A percentile compares a stretch with the other conserved stretches of the same genome.
Conservation (phyloP, 345 rosid species). For the Eucalyptus curtisii region DNA sequence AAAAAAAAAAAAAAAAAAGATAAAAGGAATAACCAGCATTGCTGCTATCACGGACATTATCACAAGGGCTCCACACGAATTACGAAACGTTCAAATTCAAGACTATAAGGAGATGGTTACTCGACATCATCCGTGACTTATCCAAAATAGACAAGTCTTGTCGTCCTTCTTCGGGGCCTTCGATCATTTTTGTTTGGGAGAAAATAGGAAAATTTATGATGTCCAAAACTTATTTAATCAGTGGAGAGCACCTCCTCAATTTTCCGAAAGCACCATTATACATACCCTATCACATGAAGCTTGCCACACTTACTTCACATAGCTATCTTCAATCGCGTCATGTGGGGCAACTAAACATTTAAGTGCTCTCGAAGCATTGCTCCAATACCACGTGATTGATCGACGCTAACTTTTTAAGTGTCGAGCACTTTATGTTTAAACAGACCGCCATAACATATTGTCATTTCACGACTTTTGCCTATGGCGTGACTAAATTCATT, state of each 20-base stretch:
- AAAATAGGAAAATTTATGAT: neutral
- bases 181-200: neutral
- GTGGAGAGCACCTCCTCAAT: neutral
- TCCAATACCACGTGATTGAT: too few species aligned
- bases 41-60: neutral
- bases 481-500: neutral
- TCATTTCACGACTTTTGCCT: neutral
- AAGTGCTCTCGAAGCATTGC: too few species aligned
- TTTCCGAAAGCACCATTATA: neutral
- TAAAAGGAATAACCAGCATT: neutral
- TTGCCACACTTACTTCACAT: neutral
- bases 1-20: neutral
- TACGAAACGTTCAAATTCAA: neutral
- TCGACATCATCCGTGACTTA: neutral
- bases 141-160: neutral
- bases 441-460: neutral
- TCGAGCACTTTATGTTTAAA: too few species aligned
- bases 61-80: neutral
- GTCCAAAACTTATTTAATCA: neutral
- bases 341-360: too few species aligned
- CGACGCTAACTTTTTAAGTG: too few species aligned
- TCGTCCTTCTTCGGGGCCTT: neutral
- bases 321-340: too few species aligned
- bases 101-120: neutral
- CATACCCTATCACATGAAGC: neutral